Conservation (phyloP, 2,329 filamentous ascomycete genomes). For the Juglanconis sp. region DNA sequence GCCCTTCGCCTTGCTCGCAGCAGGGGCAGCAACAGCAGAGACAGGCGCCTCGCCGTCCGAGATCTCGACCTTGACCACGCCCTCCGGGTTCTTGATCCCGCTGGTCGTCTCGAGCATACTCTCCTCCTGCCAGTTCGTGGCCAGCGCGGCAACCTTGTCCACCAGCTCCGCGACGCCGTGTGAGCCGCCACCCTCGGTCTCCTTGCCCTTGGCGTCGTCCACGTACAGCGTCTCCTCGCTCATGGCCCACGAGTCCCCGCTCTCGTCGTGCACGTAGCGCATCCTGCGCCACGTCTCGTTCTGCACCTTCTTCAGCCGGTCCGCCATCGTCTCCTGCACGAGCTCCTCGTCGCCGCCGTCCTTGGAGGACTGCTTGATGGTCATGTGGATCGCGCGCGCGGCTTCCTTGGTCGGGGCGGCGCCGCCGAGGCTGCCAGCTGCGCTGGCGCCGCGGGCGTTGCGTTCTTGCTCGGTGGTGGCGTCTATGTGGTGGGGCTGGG, state of each 20-base stretch:
- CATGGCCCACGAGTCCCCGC: constrained; percentile 68
- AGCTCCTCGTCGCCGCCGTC: constrained; percentile 59
- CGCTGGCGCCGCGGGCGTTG: constrained; percentile 37
- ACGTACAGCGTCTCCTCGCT: constrained; percentile 73
- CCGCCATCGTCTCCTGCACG: constrained; percentile 68
- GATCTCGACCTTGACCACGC: constrained; percentile 23
- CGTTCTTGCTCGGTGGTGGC: constrained; percentile 70
- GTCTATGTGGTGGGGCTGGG: constrained; percentile 90
- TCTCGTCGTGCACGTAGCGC: constrained; percentile 78
- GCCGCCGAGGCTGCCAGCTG: constrained; percentile 32
- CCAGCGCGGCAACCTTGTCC: constrained; percentile 20
- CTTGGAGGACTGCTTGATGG: constrained; percentile 71
- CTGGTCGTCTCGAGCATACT: constrained; percentile 31
- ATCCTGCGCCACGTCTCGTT: constrained; percentile 78
- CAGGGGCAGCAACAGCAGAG: background rate
- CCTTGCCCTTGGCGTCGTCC: constrained; percentile 17
- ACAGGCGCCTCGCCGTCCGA: constrained; percentile 14
- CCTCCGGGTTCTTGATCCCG: constrained; percentile 21
- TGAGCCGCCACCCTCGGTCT: constrained; percentile 10
- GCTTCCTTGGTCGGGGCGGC: constrained; percentile 34
- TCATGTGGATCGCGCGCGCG: constrained; percentile 79
- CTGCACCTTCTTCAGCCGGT: constrained; percentile 74
- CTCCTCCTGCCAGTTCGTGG: constrained; percentile 27
- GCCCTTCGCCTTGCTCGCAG: constrained; percentile 24
- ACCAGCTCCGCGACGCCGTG: constrained; percentile 15